Evolutionary conservation across 75 land plant genomes (phyloP), one percentile per base, ranked within the genome.

Genomic region (Azolla pinnata): DNA sequence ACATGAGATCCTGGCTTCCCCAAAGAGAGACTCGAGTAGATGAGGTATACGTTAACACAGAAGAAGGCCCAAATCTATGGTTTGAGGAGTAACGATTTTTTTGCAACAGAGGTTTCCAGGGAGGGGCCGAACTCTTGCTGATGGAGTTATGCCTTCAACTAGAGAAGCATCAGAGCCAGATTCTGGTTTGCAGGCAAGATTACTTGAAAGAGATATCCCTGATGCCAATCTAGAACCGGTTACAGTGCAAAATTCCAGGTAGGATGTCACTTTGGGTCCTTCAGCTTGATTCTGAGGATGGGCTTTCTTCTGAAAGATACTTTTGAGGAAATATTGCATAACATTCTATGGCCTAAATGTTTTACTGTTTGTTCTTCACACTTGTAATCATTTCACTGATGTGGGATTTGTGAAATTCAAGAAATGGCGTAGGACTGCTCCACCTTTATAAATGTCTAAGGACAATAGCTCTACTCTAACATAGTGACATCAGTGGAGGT

Each of bases 1-100:
- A 73, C 45, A 70, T 86, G 29, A 82, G 78, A 33, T 73, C 90
- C 27, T 89, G 83, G 90, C 67, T 89, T 66, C 91, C 96, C 52
- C 80, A 71, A 44, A 77, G 86, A 61, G 72, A 67, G 21, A 42
- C 21, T 31, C 54, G 64, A 56, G 5, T 74, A 32, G 49, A 69
- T 66, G 74, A 86, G 90, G 96, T 89, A 77, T 40, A 45, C 18
- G 20, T 31, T 12, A 1, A 26, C 18, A 40, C 26, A 20, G 4
- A 4, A 62, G 9, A 42, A 28, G 8, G 18, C 25, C 25, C 7
- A 7, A 50, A 20, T 24, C 25, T 50, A 4, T 7, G 4, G 7
- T 7, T 7, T 7, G 19, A 7, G 17, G 8, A 7, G 4, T 50
- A 17, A 20, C 18, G 25, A 5, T 20, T 4, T 8, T 50, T 50